A percentile compares a stretch with the other conserved stretches of the same genome.
phyloP scores from a whole-genome alignment of 768 basidiomycete species.

The Auriscalpium orientale region DNA sequence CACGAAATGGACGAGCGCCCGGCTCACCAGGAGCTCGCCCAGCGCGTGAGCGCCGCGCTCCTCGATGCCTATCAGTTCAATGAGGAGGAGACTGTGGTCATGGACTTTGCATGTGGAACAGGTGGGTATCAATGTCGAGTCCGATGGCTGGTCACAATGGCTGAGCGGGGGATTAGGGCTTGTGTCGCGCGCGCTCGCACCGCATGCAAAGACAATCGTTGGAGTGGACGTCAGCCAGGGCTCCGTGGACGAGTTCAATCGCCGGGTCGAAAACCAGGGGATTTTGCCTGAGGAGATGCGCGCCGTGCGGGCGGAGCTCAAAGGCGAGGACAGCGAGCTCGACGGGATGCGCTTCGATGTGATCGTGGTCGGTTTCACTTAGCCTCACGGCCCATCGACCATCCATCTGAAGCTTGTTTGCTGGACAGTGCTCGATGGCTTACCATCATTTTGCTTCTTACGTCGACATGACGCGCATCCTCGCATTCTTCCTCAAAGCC shows the following conservation, averaged over 20 bases:
- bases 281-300: constrained; percentile 58
- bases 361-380: constrained; percentile 46
- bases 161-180: constrained; percentile 37
- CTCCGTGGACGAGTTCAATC: constrained; percentile 62
- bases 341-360: constrained; percentile 59
- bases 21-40: neutral
- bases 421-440: constrained; percentile 45
- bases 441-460: constrained; percentile 57
- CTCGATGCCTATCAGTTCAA: neutral
- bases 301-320: constrained; percentile 47
- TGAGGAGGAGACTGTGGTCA: neutral
- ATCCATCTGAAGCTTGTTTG: neutral
- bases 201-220: constrained; percentile 52
- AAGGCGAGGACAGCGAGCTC: constrained; percentile 40
- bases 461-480: constrained; percentile 39
- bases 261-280: constrained; percentile 48
- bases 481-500: constrained; percentile 54
- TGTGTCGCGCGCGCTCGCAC: constrained; percentile 53
- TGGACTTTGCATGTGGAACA: constrained; percentile 2
- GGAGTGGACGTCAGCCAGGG: constrained; percentile 71
- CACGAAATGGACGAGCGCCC: neutral
- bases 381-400: neutral
- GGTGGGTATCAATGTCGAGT: neutral
- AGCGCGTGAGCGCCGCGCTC: neutral
- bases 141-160: neutral